Conservation (phyloP, 768 basidiomycete genomes). For the Gyrodon lividus region DNA sequence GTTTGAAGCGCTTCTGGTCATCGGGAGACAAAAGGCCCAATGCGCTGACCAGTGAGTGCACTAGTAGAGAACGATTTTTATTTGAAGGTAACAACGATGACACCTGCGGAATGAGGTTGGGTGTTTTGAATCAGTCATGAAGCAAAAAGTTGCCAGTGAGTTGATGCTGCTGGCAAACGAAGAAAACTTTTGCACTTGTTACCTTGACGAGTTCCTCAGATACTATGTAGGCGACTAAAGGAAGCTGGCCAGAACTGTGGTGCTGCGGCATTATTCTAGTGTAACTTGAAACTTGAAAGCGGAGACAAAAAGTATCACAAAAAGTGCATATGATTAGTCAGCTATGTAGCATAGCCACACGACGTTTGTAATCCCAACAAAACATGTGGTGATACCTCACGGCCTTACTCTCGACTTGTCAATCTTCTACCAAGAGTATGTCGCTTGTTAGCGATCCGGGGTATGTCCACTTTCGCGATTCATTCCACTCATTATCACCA, state of each 20-base stretch:
- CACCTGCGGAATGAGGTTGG: constrained; percentile 26
- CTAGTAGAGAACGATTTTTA: constrained; percentile 58
- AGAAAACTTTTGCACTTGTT: background rate
- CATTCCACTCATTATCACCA: background rate
- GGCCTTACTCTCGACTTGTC: too few relatives aligned
- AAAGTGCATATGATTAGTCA: too few relatives aligned
- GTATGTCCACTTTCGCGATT: constrained; percentile 32
- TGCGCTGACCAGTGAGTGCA: constrained; percentile 60
- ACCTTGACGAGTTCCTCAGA: constrained; percentile 60
- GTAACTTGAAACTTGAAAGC: too few relatives aligned
- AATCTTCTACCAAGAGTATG: constrained; percentile 33
- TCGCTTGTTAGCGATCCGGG: constrained; percentile 65
- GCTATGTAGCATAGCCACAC: too few relatives aligned
- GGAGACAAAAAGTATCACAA: too few relatives aligned
- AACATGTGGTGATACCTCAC: background rate
- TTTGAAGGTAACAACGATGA: constrained; percentile 70
- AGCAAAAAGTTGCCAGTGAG: background rate
- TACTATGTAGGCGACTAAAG: constrained; percentile 47
- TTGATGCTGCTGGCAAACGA: background rate
- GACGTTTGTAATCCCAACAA: too few relatives aligned
- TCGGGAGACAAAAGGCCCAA: constrained; percentile 45
- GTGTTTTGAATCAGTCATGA: constrained; percentile 5
- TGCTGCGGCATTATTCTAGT: too few relatives aligned
- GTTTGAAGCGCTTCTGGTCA: constrained; percentile 32
- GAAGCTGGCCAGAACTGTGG: background rate